Percentiles rank a stretch among this genome's conserved stretches.
Evolutionary conservation across 805 yeast species (phyloP).

Genomic region (Priceomyces carsonii): DNA sequence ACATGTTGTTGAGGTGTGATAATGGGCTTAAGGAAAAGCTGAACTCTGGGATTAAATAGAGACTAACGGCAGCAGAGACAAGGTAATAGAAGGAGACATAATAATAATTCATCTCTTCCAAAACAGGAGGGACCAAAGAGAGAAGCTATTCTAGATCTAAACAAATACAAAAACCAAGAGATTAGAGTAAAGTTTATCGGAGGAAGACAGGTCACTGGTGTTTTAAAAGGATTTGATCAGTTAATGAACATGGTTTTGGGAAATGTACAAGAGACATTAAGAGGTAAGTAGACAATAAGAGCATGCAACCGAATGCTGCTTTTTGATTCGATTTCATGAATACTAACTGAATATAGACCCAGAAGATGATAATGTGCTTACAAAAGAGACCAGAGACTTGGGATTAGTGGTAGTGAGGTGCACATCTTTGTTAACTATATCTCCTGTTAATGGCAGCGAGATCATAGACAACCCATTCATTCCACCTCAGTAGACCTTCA

Average conservation of each 20-base stretch:
- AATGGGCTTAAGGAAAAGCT: too few species aligned
- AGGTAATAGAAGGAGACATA: slow-evolving; percentile 15
- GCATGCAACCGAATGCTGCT: too few species aligned
- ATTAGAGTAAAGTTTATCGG: slow-evolving; percentile 81
- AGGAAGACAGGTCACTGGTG: slow-evolving; percentile 82
- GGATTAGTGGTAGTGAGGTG: slow-evolving; percentile 88
- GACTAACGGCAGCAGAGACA: slow-evolving; percentile 24
- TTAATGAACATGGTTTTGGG: slow-evolving; percentile 78
- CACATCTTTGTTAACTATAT: slow-evolving; percentile 69
- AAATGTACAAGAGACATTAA: slow-evolving; percentile 63
- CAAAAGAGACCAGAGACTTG: slow-evolving; percentile 61
- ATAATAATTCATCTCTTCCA: slow-evolving; percentile 6
- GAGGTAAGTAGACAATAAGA: slow-evolving; percentile 56
- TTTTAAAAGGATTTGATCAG: slow-evolving; percentile 80
- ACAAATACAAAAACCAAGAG: slow-evolving; percentile 69
- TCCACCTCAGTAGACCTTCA: slow-evolving; percentile 10
- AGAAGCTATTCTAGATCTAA: slow-evolving; percentile 83
- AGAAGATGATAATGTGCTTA: slow-evolving; percentile 57
- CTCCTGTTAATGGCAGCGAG: slow-evolving; percentile 74
- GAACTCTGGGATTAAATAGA: too few species aligned
- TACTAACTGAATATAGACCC: slow-evolving; percentile 44
- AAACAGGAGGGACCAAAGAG: slow-evolving; percentile 76
- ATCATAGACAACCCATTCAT: slow-evolving; percentile 69
- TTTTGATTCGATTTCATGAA: too few species aligned
- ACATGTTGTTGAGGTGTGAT: too few species aligned